Evolutionary conservation across 371 early-diverging fungal genomes (phyloP), one percentile per base, ranked within the genome.

Genomic region (Dinochytrium kinnereticum): DNA sequence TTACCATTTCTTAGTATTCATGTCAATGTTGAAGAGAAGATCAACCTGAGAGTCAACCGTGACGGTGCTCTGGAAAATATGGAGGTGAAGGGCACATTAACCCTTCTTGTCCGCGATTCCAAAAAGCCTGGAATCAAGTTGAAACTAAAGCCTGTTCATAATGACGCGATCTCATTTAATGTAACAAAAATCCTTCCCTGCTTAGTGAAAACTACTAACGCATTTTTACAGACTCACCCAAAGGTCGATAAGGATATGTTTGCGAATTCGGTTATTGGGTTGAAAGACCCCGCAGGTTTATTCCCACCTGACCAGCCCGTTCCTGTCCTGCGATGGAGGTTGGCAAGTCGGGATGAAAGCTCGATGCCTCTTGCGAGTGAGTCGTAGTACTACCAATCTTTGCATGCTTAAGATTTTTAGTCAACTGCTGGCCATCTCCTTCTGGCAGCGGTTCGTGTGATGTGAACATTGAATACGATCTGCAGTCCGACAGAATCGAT

Each of bases 391-490:
- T 37, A 44, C 51, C 51, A 67, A 53, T 44, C n/a, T 34, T 19
- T 28, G 31, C 28, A 1, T 50, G 5, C 31, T 50, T 24, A 10
- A 13, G 3, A 10, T 76, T 44, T 26, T 30, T 83, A 92, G 92
- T 96, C 81, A 97, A 93, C 82, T 97, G 97, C 87, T 98, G 98
- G 98, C 97, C 98, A 21, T 93, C 96, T 36, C 95, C 95, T 34
- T 86, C 92, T 34, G 96, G 92, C 59, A 89, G 88, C 75, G 97
- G 97, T 1, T 84, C 90, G 1, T 90, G 91, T 66, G 97, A 96
- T 79, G 96, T 96, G 26, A 97, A 93, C 78, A 92, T 96, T 64
- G 98, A 98, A 81, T 98, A 96, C 75, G 96, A 96, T 78, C 86
- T 96, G 69, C 92, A 90, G 77, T 85, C 86, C 59, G 82, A 88